phyloP scores from a whole-genome alignment of 2,329 filamentous ascomycete genomes.

The Hypomyces perniciosus region DNA sequence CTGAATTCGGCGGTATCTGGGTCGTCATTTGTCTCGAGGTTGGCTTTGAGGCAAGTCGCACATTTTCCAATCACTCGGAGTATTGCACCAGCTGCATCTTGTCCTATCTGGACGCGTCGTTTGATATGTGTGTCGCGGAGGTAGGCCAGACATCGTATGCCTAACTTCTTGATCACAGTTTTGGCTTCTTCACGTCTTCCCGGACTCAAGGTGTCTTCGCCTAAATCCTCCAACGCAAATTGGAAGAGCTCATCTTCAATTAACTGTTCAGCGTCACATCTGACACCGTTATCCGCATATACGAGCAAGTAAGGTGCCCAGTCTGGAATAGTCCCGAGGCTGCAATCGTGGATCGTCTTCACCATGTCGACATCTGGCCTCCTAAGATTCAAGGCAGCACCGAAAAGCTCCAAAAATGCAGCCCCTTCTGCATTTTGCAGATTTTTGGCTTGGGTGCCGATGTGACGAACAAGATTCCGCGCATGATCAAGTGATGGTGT shows the following conservation, averaged over 20 bases:
- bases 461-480: slow-evolving; percentile 35
- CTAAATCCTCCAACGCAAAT: slow-evolving; percentile 16
- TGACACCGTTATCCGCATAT: slow-evolving; percentile 39
- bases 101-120: slow-evolving; percentile 35
- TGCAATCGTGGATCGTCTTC: slow-evolving; percentile 16
- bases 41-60: slow-evolving; percentile 31
- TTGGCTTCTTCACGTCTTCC: slow-evolving; percentile 10
- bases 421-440: slow-evolving; percentile 44
- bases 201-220: slow-evolving; percentile 25
- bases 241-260: slow-evolving; percentile 39
- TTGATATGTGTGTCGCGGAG: slow-evolving; percentile 42
- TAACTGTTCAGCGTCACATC: slow-evolving; percentile 37
- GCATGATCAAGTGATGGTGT: slow-evolving; percentile 31
- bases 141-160: slow-evolving; percentile 39
- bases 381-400: slow-evolving; percentile 22
- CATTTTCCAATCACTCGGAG: slow-evolving; percentile 39
- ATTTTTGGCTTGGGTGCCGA: slow-evolving; percentile 37
- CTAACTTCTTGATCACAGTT: slow-evolving; percentile 34
- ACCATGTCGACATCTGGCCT: slow-evolving; percentile 22
- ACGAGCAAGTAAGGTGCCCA: slow-evolving; percentile 49
- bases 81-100: slow-evolving; percentile 37
- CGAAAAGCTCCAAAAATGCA: slow-evolving; percentile 42
- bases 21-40: slow-evolving; percentile 27
- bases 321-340: slow-evolving; percentile 27
- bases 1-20: slow-evolving; percentile 23